Base-by-base conservation (phyloP, 768 basidiomycete species). In the Lentinula detonsa region DNA sequence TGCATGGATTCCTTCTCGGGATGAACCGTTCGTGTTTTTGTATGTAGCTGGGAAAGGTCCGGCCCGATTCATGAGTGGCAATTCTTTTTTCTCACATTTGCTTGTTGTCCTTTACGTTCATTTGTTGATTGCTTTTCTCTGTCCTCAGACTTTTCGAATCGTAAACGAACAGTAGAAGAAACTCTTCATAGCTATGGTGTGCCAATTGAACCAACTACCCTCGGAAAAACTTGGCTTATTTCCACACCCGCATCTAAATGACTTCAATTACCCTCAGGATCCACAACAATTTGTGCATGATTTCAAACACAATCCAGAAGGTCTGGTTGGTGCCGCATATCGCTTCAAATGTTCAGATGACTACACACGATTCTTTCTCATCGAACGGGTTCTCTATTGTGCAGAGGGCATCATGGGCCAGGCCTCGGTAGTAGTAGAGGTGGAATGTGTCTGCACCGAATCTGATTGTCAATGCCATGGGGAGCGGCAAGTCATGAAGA, bases 1-100 rank as follows among this genome's bases (percentile, higher is more conserved):
- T 64, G 95, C 95, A 39, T 75, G 96, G 62, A 97, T 97, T 66
- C 95, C 95, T 11, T 97, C 95, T 59, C 90, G 95, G 73, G 95
- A 97, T 69, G 95, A 96, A 69, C 95, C 95, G 3, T 97, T 97
- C 74, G 95, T 21, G 21, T 21, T 21, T 21, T 21, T 21, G 21
- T 21, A 21, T 21, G 21, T 21, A 21, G 21, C 1, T 1, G 21
- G 21, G 21, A 21, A 21, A 21, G 21, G 21, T 21, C 21, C 21
- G 21, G 21, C 21, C 21, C 21, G 21, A 21, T 37, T 37, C 8
- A 3, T 11, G 37, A 8, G 37, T 11, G 37, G 37, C 37, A 7
- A 7, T 7, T 37, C 11, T 8, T 37, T 37, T 37, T 37, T 37
- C 37, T 11, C 37, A 37, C 37, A 37, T 37, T 37, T 37, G 37